These are phyloP conservation scores for Cystobasidium slooffiae DNA, from an alignment of 1,284 basidiomycete species.

Conservation along the genomic window DNA sequence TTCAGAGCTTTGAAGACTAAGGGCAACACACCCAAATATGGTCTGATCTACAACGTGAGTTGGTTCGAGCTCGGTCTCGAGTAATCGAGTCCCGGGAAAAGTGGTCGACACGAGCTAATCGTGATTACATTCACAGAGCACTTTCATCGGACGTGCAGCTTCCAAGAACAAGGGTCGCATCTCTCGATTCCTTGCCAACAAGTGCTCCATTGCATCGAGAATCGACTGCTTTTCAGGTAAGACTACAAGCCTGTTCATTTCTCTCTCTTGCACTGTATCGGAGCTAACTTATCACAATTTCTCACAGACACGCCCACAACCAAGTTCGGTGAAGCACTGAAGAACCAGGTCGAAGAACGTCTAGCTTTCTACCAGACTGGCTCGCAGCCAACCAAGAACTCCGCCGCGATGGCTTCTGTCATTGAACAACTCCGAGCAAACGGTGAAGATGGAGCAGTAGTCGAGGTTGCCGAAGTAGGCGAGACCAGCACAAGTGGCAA, in stretches of 20 bases:
- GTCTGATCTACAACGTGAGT: conserved; percentile 88
- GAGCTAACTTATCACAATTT: neutral
- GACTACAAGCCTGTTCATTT: conserved; percentile 47
- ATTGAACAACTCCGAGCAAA: conserved; percentile 43
- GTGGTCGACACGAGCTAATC: no score
- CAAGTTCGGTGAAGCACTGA: conserved; percentile 93
- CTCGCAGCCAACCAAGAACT: conserved; percentile 53
- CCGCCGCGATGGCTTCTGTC: conserved; percentile 44
- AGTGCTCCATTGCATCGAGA: conserved; percentile 95
- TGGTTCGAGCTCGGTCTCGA: no score
- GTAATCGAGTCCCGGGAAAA: no score
- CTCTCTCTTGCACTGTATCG: neutral
- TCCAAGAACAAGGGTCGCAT: conserved; percentile 98
- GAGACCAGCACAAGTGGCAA: conserved; percentile 40
- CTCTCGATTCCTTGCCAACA: conserved; percentile 97
- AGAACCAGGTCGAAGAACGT: conserved; percentile 93
- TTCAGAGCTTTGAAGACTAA: conserved; percentile 99
- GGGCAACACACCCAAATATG: conserved; percentile 98
- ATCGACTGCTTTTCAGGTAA: conserved; percentile 95
- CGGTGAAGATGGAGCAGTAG: conserved; percentile 44
- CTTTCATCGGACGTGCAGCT: conserved; percentile 93
- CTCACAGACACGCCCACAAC: conserved; percentile 68
- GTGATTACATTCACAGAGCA: conserved; percentile 57
- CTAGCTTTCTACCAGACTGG: conserved; percentile 83
- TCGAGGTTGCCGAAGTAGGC: conserved; percentile 45